These are phyloP conservation scores for Hermanozyma aechmeae DNA, from an alignment of 805 yeast species.

Conservation along the genomic window DNA sequence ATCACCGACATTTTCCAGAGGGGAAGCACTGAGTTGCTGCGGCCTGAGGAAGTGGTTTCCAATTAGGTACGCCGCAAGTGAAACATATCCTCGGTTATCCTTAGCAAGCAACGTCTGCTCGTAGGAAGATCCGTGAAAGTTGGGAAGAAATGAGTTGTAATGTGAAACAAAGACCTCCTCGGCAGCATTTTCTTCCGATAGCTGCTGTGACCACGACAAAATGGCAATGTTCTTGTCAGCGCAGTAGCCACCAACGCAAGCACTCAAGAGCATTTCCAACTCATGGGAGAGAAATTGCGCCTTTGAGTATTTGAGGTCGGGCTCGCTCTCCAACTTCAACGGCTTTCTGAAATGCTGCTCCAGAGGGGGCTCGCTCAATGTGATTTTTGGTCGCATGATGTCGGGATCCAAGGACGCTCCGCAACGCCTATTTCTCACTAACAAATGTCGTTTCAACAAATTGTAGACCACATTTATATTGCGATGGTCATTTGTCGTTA, in stretches of 20 bases:
- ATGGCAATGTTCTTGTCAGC: constrained; percentile 9
- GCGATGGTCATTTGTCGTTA: constrained; percentile 18
- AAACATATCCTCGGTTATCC: constrained; percentile 24
- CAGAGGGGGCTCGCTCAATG: no score
- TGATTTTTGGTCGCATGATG: no score
- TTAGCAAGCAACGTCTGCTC: constrained; percentile 28
- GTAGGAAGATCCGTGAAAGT: constrained; percentile 24
- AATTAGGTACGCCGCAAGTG: constrained; percentile 22
- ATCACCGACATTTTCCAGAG: neutral
- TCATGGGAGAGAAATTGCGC: constrained; percentile 7
- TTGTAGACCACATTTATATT: constrained; percentile 22
- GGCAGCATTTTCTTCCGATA: constrained; percentile 7
- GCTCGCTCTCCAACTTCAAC: neutral
- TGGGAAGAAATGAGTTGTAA: constrained; percentile 25
- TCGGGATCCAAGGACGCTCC: constrained; percentile 14
- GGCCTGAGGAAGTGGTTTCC: constrained; percentile 23
- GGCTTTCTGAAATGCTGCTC: no score
- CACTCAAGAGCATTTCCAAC: constrained; percentile 16
- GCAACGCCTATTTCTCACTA: constrained; percentile 19
- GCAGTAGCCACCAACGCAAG: constrained; percentile 16
- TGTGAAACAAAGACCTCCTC: constrained; percentile 25
- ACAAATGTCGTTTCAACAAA: constrained; percentile 22
- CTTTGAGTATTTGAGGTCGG: no score
- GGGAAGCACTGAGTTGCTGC: neutral
- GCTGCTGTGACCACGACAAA: constrained; percentile 10